These are phyloP conservation scores for Prunus armeniaca DNA, from an alignment of 306 rosid genomes.

Conservation along the genomic window DNA sequence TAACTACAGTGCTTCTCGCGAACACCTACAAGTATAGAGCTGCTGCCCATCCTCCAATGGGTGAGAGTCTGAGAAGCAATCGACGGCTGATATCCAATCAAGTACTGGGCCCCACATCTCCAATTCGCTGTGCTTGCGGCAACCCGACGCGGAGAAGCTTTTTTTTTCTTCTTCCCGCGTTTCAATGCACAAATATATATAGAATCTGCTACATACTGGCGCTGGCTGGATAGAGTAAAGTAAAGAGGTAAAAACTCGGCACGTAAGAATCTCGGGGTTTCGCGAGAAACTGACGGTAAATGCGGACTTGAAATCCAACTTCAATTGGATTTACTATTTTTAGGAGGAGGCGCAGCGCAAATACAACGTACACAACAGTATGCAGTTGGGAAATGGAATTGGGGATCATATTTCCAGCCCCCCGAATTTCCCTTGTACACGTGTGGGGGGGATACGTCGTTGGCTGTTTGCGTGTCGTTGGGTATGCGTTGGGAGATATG, in stretches of 20 bases:
- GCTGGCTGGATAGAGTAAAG: too few relatives aligned
- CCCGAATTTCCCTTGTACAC: background rate
- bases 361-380: background rate
- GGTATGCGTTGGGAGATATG: too few relatives aligned
- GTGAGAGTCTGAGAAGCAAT: background rate
- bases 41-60: background rate
- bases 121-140: slow-evolving; percentile 2
- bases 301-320: slow-evolving; percentile 10
- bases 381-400: background rate
- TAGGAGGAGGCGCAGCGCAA: too few relatives aligned
- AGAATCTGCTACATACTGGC: background rate
- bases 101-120: background rate
- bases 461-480: slow-evolving; percentile 9
- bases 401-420: background rate
- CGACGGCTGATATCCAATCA: background rate
- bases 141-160: slow-evolving; percentile 8
- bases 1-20: background rate
- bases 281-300: background rate
- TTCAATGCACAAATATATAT: background rate
- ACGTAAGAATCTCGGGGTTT: too few relatives aligned
- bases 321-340: background rate
- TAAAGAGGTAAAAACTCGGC: background rate
- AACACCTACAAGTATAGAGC: background rate
- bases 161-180: background rate
- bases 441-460: slow-evolving; percentile 26